A percentile compares a stretch with the other conserved stretches of the same genome.
These are phyloP conservation scores for Spathaspora hagerdaliae DNA, from an alignment of 805 yeast species.

Conservation along the genomic window DNA sequence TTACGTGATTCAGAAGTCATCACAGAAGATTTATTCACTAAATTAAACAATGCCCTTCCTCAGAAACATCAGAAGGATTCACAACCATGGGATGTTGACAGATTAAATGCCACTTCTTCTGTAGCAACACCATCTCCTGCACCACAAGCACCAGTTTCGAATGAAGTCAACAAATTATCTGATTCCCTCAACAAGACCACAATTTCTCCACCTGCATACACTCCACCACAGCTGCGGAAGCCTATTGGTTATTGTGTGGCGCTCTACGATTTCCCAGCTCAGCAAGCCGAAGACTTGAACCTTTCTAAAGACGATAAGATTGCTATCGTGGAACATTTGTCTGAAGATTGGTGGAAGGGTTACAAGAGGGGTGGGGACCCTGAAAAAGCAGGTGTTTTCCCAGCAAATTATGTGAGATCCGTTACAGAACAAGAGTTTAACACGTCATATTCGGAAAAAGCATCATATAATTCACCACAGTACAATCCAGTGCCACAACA, in stretches of 20 bases:
- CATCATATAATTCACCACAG: conserved; percentile 7
- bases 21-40: conserved; percentile 48
- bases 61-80: conserved; percentile 49
- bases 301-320: conserved; percentile 66
- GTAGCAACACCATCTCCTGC: not conserved
- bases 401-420: conserved; percentile 72
- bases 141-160: not conserved
- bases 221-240: conserved; percentile 16
- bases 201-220: conserved; percentile 10
- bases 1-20: conserved; percentile 72
- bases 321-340: conserved; percentile 65
- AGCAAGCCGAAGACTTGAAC: conserved; percentile 69
- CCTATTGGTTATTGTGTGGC: conserved; percentile 52
- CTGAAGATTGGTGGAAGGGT: conserved; percentile 93
- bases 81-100: conserved; percentile 43
- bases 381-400: conserved; percentile 74
- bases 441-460: conserved; percentile 17
- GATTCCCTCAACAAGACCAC: conserved; percentile 7
- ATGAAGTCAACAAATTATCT: conserved; percentile 4
- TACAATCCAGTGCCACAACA: conserved; percentile 13
- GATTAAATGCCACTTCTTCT: conserved; percentile 10
- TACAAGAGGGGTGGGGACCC: conserved; percentile 28
- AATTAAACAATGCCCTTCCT: conserved; percentile 53
- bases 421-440: conserved; percentile 31
- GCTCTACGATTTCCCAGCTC: conserved; percentile 68